Percentiles rank a stretch among this genome's conserved stretches.
Evolutionary conservation across 192 early-diverging fungal genomes (phyloP).

Genomic region (Spizellomyces sp.): DNA sequence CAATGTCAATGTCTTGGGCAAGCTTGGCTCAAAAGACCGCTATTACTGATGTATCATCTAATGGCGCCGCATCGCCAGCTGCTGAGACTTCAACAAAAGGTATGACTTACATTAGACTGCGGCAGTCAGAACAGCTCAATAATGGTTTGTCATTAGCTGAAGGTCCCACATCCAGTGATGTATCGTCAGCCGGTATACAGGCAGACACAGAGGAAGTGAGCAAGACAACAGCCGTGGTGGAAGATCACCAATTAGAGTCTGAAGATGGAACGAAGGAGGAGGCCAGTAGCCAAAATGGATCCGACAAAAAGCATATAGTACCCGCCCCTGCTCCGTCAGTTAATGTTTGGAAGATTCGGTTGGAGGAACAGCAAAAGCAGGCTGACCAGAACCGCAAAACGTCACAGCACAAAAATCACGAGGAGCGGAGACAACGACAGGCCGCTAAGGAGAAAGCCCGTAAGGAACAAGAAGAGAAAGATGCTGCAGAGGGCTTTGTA

Average conservation of each 20-base stretch:
- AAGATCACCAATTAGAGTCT: background rate
- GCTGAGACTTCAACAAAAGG: background rate
- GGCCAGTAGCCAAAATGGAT: background rate
- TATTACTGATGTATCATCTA: background rate
- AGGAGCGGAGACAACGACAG: constrained; percentile 23
- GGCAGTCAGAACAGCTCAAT: background rate
- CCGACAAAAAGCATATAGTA: constrained; percentile 19
- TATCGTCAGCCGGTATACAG: no score
- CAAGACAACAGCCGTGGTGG: background rate
- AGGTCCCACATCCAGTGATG: no score
- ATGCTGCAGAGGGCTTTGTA: constrained; percentile 44
- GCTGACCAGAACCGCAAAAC: constrained; percentile 1
- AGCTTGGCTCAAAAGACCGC: background rate
- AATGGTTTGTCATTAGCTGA: background rate
- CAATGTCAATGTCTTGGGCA: background rate
- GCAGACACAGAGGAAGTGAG: background rate
- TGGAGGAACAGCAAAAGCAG: constrained; percentile 35
- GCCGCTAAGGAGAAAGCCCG: constrained; percentile 34
- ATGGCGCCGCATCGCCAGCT: background rate
- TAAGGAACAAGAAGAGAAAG: constrained; percentile 39
- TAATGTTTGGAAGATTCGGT: constrained; percentile 60
- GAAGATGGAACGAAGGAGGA: background rate
- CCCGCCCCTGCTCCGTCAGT: constrained; percentile 31
- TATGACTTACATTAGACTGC: background rate
- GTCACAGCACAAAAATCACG: background rate